Evolutionary conservation across 163 green algal species (phyloP).

Genomic region (Prototheca wickerhamii): DNA sequence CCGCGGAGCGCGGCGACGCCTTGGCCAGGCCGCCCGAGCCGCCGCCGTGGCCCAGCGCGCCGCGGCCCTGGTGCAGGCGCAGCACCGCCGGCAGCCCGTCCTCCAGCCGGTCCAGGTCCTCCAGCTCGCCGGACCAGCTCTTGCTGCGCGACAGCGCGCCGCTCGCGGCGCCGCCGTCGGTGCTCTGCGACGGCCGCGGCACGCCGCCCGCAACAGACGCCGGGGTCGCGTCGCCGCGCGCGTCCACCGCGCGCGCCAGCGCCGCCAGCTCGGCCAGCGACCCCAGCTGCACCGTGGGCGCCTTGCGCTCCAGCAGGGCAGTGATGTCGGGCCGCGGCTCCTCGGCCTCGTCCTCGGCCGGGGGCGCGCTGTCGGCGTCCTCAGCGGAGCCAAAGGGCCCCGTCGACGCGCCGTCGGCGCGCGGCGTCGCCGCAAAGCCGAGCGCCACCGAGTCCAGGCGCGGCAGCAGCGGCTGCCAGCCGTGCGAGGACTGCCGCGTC

Average conservation of each 20-base stretch:
- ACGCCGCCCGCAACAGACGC: too few species aligned
- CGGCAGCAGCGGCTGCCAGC: neutral
- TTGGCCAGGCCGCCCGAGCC: neutral
- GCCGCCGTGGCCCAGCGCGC: neutral
- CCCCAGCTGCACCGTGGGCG: neutral
- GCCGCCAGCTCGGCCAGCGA: too few species aligned
- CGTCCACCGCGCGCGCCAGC: too few species aligned
- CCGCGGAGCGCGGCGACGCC: neutral
- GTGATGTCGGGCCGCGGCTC: constrained; percentile 2
- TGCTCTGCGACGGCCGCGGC: neutral
- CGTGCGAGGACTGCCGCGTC: neutral
- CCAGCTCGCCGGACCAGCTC: constrained; percentile 20
- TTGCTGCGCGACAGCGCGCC: constrained; percentile 9
- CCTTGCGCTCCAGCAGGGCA: constrained; percentile 12
- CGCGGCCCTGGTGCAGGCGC: neutral
- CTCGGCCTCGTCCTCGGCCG: neutral
- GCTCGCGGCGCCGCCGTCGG: neutral
- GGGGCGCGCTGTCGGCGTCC: neutral
- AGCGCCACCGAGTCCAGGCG: neutral
- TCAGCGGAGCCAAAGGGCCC: too few species aligned
- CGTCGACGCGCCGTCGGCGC: too few species aligned
- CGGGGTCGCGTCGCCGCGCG: too few species aligned
- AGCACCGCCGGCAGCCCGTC: constrained; percentile 12
- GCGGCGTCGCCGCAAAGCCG: neutral
- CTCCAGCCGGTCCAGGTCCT: neutral